Conservation (phyloP, 257 asterid genomes). For the Penstemon barbatus region DNA sequence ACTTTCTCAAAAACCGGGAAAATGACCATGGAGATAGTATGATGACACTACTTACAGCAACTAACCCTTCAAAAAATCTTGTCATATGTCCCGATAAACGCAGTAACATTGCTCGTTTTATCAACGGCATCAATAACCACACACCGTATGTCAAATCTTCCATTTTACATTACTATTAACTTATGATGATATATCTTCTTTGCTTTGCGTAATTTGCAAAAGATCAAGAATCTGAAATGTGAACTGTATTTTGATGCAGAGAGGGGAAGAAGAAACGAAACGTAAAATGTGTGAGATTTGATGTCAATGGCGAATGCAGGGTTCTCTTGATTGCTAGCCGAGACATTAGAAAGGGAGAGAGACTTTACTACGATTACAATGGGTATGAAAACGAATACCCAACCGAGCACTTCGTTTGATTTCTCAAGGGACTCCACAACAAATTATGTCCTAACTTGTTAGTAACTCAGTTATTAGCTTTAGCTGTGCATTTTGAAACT, state of each 20-base stretch:
- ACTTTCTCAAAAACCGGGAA: conserved; percentile 69
- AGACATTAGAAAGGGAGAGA: conserved; percentile 79
- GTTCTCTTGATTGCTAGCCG: conserved; percentile 76
- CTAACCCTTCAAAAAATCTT: conserved; percentile 57
- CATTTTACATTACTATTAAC: conserved; percentile 9
- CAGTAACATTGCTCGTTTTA: conserved; percentile 80
- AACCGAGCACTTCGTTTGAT: conserved; percentile 69
- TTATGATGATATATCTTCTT: conserved; percentile 19
- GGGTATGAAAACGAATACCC: conserved; percentile 92
- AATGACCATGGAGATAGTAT: conserved; percentile 81
- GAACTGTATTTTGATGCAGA: conserved; percentile 50
- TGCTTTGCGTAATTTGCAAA: too few relatives aligned
- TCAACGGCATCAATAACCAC: conserved; percentile 85
- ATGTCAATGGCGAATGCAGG: conserved; percentile 56
- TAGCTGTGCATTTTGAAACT: too few relatives aligned
- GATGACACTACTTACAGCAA: conserved; percentile 85
- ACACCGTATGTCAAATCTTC: conserved; percentile 38
- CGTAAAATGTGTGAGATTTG: conserved; percentile 75
- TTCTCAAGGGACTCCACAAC: neutral
- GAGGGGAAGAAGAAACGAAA: conserved; percentile 84
- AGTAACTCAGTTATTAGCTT: too few relatives aligned
- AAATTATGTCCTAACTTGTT: too few relatives aligned
- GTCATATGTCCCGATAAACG: conserved; percentile 86
- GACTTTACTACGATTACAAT: conserved; percentile 82
- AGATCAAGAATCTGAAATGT: neutral